Base-by-base conservation (phyloP, 345 rosid genomes). In the Salix koriyanagi region DNA sequence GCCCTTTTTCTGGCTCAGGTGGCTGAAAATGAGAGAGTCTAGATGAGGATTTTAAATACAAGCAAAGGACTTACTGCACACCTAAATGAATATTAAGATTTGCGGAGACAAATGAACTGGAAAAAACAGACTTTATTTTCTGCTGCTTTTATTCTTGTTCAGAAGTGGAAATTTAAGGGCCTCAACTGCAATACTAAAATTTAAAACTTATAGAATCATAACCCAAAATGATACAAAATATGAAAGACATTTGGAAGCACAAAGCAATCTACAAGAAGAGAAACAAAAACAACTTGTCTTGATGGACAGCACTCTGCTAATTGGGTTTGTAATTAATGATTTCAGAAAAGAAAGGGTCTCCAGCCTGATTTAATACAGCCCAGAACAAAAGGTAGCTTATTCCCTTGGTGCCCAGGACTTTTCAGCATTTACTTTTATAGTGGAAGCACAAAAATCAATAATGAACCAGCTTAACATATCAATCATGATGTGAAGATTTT, bases 1-100 rank as follows among this genome's bases (percentile, higher is more conserved):
- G 90, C 69, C 77, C 80, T 80, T 81, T 92, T 72, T 90, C 97
- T 42, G 84, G 83, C 77, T 95, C 97, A 7, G 74, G 79, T 85
- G 77, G 92, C 96, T 88, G 91, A 67, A 78, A 52, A 78, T 77
- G 67, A 30, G 12, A 25, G 4, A 7, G 7, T 8, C 26, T 41
- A 41, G 28, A 39, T 37, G 23, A 71, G 14, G 12, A 19, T 26
- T 41, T 69, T 42, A 61, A 79, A 66, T 23, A 67, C 41, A 69
- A 42, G 19, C n/a, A 19, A 46, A 12, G 7, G 28, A 36, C 12
- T 37, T 28, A 65, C 30, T 69, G 52, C 60, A 67, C n/a, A 14
- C n/a, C 2, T 10, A 54, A 25, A 26, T 9, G 36, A 54, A 69
- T 7, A 58, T 26, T 21, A 73, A 42, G 58, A 60, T 14, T 5